A percentile compares a stretch with the other conserved stretches of the same genome.
These are phyloP conservation scores for Neurospora sp. DNA, from an alignment of 495 filamentous ascomycete species.

Conservation along the genomic window DNA sequence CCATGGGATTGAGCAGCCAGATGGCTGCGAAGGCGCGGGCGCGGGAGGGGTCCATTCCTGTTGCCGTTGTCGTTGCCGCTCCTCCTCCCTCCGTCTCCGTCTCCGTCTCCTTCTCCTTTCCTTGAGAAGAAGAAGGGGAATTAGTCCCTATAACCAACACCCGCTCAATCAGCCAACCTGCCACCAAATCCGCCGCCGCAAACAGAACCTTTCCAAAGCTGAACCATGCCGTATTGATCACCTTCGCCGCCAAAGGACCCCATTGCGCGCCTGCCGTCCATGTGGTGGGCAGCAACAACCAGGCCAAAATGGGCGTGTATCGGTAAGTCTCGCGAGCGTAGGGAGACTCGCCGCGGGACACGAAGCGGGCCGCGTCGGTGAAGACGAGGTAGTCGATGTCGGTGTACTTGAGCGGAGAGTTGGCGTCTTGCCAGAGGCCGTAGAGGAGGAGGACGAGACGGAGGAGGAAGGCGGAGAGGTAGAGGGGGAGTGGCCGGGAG, in stretches of 20 bases:
- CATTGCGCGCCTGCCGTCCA: slow-evolving; percentile 31
- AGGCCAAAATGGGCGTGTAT: slow-evolving; percentile 89
- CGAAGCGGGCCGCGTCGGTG: slow-evolving; percentile 85
- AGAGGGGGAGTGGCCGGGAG: slow-evolving; percentile 42
- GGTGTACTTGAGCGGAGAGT: slow-evolving; percentile 89
- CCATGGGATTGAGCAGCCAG: slow-evolving; percentile 97
- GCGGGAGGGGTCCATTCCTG: slow-evolving; percentile 20
- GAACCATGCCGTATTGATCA: slow-evolving; percentile 47
- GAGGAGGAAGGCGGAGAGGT: slow-evolving; percentile 56
- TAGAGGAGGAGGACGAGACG: slow-evolving; percentile 68
- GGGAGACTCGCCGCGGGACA: slow-evolving; percentile 51
- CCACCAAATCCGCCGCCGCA: slow-evolving; percentile 68
- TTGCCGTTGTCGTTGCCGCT: not conserved
- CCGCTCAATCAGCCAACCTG: slow-evolving; percentile 67
- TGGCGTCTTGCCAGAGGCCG: slow-evolving; percentile 81
- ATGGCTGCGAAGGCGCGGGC: slow-evolving; percentile 69
- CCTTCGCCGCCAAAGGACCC: slow-evolving; percentile 11
- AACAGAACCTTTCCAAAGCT: slow-evolving; percentile 86
- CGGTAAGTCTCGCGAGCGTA: slow-evolving; percentile 90
- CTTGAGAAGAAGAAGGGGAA: not conserved
- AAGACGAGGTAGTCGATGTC: slow-evolving; percentile 99
- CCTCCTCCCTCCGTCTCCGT: not conserved
- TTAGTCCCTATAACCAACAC: slow-evolving; percentile 16
- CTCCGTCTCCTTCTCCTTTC: not conserved
- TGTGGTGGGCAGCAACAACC: slow-evolving; percentile 70